Evolutionary conservation across 2,329 filamentous ascomycete species (phyloP), one percentile per base, ranked within the genome.

Genomic region (Tolypocladium cylindrosporum): DNA sequence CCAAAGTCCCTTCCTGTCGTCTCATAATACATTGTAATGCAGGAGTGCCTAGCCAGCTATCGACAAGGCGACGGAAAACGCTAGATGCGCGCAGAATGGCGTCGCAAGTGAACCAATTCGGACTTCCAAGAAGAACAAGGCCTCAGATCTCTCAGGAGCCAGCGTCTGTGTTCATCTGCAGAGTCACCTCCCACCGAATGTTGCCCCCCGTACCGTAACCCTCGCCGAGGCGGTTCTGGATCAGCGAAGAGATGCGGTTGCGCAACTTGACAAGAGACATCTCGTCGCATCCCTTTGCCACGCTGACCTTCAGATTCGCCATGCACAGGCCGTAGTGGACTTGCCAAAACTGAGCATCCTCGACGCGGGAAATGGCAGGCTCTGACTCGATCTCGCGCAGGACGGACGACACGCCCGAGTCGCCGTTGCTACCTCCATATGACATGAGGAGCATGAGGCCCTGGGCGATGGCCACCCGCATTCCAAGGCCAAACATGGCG

Each of bases 291-390:
- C 86, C 87, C 61, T 75, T 77, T 5, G 75, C 71, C 34, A 96
- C 83, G 59, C 86, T 82, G 24, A 99, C 74, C 71, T 91, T 95
- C 63, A 99, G 72, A 69, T 95, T 97, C 10, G 94, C 94, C 88
- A 97, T 96, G 68, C 91, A 96, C 45, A 97, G 79, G 1, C 93
- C 92, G 70, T 97, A 97, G 73, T 99, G 94, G 16, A 97, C 94
- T 76, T 99, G 94, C 94, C 94, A 99, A 72, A 99, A 96, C 69
- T 91, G 87, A 1, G 92, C 93, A 67, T 97, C 92, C 59, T 97
- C 90, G 53, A 99, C 85, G 1, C 82, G 81, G 51, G 82, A 82
- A 34, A 97, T 85, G 57, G 82, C 81, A 1, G 89, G 85, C 66
- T 97, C 91, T 1, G 85, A 81, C 70, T 91, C 87, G 55, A 99